Evolutionary conservation across 331 rosid genomes (phyloP).

Genomic region (Quercus tomentella): DNA sequence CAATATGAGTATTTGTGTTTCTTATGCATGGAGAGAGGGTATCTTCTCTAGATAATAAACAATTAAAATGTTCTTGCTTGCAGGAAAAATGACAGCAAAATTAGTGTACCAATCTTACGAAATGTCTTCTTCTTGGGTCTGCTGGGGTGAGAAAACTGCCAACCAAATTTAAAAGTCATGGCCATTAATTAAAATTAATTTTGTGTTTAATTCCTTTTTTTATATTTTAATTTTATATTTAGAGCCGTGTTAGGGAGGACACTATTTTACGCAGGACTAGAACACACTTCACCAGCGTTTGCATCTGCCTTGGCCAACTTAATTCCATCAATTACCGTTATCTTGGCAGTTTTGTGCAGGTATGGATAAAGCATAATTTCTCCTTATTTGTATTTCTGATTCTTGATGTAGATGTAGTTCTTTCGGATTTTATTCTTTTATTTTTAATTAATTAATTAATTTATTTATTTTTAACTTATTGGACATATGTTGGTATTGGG

Average conservation of each 20-base stretch:
- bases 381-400: background rate
- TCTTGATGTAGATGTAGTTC: too few relatives aligned
- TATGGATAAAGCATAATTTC: background rate
- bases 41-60: background rate
- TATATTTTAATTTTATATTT: too few relatives aligned
- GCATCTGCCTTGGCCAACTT: slow-evolving; percentile 8
- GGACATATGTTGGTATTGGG: too few relatives aligned
- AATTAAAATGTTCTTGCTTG: background rate
- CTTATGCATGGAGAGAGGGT: too few relatives aligned
- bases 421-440: too few relatives aligned
- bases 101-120: slow-evolving; percentile 4
- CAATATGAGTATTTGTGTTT: too few relatives aligned
- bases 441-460: too few relatives aligned
- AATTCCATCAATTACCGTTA: slow-evolving; percentile 17
- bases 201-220: background rate
- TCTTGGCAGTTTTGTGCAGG: slow-evolving; percentile 27
- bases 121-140: slow-evolving; percentile 20
- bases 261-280: slow-evolving; percentile 11
- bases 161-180: too few relatives aligned
- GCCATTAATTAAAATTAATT: background rate
- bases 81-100: slow-evolving; percentile 19
- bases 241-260: slow-evolving; percentile 20
- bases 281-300: slow-evolving; percentile 7
- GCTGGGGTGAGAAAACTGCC: slow-evolving; percentile 3
- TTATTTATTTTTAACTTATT: too few relatives aligned